Evolutionary conservation across 2,329 filamentous ascomycete species (phyloP).

Genomic region (Aspergillus tubingensis): DNA sequence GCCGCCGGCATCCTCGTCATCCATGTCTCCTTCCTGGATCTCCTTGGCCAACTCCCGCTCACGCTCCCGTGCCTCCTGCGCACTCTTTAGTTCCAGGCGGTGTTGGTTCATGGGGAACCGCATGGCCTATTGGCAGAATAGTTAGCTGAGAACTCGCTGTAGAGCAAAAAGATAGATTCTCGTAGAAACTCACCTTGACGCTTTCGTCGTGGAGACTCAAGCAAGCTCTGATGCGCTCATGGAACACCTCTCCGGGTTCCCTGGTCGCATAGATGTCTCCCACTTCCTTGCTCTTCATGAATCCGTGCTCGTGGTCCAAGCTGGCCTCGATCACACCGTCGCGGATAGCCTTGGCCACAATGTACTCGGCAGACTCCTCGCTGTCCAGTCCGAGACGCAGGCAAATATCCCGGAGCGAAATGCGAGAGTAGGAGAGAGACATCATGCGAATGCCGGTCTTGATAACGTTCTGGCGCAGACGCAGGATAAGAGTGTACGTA

Average conservation of each 20-base stretch:
- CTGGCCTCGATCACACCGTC: conserved; percentile 97
- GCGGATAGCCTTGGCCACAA: conserved; percentile 96
- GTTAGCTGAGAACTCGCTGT: neutral
- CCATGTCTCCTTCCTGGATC: conserved; percentile 95
- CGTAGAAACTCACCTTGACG: conserved; percentile 71
- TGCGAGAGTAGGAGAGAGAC: conserved; percentile 95
- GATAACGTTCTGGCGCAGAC: conserved; percentile 96
- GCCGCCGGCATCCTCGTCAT: conserved; percentile 92
- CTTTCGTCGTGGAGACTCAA: conserved; percentile 93
- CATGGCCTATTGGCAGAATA: conserved; percentile 69
- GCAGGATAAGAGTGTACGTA: conserved; percentile 92
- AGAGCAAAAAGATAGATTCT: neutral
- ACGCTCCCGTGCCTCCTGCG: conserved; percentile 93
- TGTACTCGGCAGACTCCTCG: conserved; percentile 98
- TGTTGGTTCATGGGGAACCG: conserved; percentile 99
- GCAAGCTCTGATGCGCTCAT: conserved; percentile 92
- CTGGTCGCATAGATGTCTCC: conserved; percentile 94
- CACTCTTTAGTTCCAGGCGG: conserved; percentile 93
- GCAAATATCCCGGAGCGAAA: conserved; percentile 95
- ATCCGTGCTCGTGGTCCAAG: conserved; percentile 89
- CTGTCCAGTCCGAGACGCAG: conserved; percentile 89
- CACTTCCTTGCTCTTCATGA: conserved; percentile 97
- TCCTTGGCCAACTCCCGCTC: conserved; percentile 98
- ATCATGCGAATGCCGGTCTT: conserved; percentile 99
- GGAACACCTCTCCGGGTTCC: conserved; percentile 95